Evolutionary conservation across 2,329 filamentous ascomycete genomes (phyloP).

Genomic region (Boeremia exigua): DNA sequence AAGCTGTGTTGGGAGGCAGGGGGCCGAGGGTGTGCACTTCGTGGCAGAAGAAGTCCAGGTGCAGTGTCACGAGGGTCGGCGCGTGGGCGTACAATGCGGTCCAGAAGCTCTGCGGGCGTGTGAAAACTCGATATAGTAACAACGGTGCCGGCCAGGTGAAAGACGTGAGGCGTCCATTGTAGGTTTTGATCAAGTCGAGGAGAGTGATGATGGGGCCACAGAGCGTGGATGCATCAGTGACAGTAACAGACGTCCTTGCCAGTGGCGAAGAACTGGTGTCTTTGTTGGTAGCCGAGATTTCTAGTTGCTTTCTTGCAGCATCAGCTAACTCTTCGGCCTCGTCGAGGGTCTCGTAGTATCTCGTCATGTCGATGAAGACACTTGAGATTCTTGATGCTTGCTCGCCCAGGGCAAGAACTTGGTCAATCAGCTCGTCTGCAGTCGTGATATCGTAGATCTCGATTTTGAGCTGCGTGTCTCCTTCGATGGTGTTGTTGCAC

Average conservation of each 20-base stretch:
- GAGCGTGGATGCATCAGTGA: not conserved
- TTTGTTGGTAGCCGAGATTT: no score
- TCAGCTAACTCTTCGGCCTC: no score
- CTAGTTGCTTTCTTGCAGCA: no score
- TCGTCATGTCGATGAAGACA: not conserved
- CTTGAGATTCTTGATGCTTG: not conserved
- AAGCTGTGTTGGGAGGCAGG: not conserved
- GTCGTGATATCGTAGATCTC: not conserved
- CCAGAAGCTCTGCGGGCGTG: not conserved
- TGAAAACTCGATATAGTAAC: not conserved
- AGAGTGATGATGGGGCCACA: not conserved
- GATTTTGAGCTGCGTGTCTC: not conserved
- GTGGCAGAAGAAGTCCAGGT: slow-evolving; percentile 1
- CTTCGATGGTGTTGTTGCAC: not conserved
- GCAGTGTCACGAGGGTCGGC: not conserved
- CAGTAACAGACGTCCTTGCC: no score
- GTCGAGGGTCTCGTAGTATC: not conserved
- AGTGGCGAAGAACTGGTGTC: no score
- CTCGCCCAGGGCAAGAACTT: not conserved
- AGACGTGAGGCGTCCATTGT: not conserved
- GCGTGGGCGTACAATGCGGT: not conserved
- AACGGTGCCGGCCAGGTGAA: not conserved
- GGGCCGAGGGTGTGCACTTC: not conserved
- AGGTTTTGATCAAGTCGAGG: not conserved
- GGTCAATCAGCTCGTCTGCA: not conserved